A percentile compares a stretch with the other conserved stretches of the same genome.
Evolutionary conservation across 2,329 filamentous ascomycete genomes (phyloP).

Genomic region (Ophiostoma piceae): DNA sequence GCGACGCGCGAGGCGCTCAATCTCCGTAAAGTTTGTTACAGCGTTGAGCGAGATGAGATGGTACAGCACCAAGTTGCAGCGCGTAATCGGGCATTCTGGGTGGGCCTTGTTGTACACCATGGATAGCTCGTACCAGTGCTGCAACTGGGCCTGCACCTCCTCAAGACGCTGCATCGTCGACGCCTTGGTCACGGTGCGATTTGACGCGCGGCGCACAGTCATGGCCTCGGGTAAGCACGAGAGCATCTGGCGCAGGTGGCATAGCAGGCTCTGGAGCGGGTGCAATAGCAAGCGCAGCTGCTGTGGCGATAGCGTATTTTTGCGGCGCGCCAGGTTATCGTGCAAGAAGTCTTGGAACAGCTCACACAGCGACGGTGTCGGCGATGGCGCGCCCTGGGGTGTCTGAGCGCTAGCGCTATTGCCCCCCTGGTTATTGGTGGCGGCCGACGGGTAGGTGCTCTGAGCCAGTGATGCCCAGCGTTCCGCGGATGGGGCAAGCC

Average conservation of each 20-base stretch:
- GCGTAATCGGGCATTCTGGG: slow-evolving; percentile 54
- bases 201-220: slow-evolving; percentile 36
- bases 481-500: slow-evolving; percentile 53
- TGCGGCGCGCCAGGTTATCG: slow-evolving; percentile 52
- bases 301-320: slow-evolving; percentile 43
- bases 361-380: slow-evolving; percentile 56
- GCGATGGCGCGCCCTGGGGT: slow-evolving; percentile 38
- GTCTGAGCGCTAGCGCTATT: neutral
- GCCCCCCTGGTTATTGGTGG: slow-evolving; percentile 25
- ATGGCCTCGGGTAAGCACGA: slow-evolving; percentile 57
- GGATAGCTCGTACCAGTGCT: slow-evolving; percentile 63
- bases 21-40: slow-evolving; percentile 61
- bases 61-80: slow-evolving; percentile 62
- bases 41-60: slow-evolving; percentile 66
- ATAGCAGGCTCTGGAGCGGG: slow-evolving; percentile 60
- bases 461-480: slow-evolving; percentile 47
- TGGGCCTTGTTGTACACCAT: slow-evolving; percentile 51
- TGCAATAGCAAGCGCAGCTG: slow-evolving; percentile 64
- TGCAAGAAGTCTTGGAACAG: slow-evolving; percentile 64
- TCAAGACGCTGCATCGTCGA: slow-evolving; percentile 57
- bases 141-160: slow-evolving; percentile 59
- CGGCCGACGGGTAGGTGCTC: slow-evolving; percentile 21
- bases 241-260: slow-evolving; percentile 59
- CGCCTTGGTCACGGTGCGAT: slow-evolving; percentile 50
- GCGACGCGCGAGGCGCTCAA: slow-evolving; percentile 60